Base-by-base conservation (phyloP, 192 early-diverging fungal species). In the Podila horticola region DNA sequence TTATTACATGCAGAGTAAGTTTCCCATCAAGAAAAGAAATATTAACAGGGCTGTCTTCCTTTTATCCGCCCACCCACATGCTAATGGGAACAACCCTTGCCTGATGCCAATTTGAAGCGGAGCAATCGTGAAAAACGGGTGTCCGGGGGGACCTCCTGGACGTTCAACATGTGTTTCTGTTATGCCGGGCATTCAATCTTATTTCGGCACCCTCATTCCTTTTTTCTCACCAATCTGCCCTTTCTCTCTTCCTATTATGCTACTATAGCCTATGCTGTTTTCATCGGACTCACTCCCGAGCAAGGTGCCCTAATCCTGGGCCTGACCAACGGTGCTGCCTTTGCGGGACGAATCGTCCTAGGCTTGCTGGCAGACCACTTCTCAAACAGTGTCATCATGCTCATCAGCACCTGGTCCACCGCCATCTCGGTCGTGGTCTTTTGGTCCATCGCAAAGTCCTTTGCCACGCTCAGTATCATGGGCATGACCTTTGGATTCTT, bases 371-470 rank as follows among this genome's bases (percentile, higher is more conserved):
- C 79, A 24, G 89, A 88, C 52, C 83, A 74, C 28, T 33, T 86
- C 20, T 84, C 85, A 19, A 76, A 85, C 36, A 74, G 88, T 48
- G 67, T 48, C 28, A 61, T 64, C 6, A 71, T 82, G 69, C 76
- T 84, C 15, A 64, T 84, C 51, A 49, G 64, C 19, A 50, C 50
- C 20, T 75, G 69, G 72, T 49, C 85, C 9, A 74, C 72, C 9
- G 67, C 85, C 6, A 58, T 86, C 13, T 60, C 71, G 0, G 72
- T 84, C 41, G 59, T 86, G 24, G 57, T 90, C 24, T 61, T 89
- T 22, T 91, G 89, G 89, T 74, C 76, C 1, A 82, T 87, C 38
- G 83, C 87, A 30, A 82, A 70, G 50, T 74, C 75, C 13, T 87
- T 85, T 33, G 71, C 64, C 10, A 64, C 74, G 4, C 58, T 91